Base-by-base conservation (phyloP, 75 land plant genomes). In the Cupressus sempervirens region DNA sequence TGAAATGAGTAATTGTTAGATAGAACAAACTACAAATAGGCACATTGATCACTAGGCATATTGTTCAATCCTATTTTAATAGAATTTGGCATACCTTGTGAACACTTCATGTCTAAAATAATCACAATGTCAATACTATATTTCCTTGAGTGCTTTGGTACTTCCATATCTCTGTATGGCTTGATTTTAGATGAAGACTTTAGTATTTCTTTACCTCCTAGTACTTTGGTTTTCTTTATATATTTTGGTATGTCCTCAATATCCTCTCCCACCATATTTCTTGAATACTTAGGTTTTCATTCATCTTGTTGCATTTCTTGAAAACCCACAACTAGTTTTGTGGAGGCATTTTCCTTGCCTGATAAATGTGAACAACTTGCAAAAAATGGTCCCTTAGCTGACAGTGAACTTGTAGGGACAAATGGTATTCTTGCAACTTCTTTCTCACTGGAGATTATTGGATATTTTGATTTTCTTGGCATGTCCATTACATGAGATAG, bases 71-170 rank as follows among this genome's bases (percentile, higher is more conserved):
- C 81, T 79, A 43, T 79, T 36, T 79, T 79, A 43, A 79, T 43
- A 43, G 81, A 79, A 79, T 40, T 79, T 43, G 81, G 81, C 2
- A 50, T 79, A 79, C 81, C 48, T 79, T 79, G 81, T 26, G 81
- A 79, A 79, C 81, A 79, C 46, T 41, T 79, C 50, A 79, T 43
- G n/a, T 38, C 45, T 20, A 15, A 43, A 79, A 20, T 79, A 3
- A 3, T n/a, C 50, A 79, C 14, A 26, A 43, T 79, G 29, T 41
- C 81, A 79, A 26, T 23, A 79, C 81, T 43, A 29, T 13, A 36
- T 79, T 79, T 79, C 30, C 30, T 43, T 43, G 81, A 43, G 3
- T 9, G 18, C 43, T 43, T 79, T 79, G 74, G 74, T 32, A 32
- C 14, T 23, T 72, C 74, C 74, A 43, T 13, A 26, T 26, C 81